These are phyloP conservation scores for Glycyrrhiza uralensis DNA, from an alignment of 306 rosid genomes.

Conservation along the genomic window DNA sequence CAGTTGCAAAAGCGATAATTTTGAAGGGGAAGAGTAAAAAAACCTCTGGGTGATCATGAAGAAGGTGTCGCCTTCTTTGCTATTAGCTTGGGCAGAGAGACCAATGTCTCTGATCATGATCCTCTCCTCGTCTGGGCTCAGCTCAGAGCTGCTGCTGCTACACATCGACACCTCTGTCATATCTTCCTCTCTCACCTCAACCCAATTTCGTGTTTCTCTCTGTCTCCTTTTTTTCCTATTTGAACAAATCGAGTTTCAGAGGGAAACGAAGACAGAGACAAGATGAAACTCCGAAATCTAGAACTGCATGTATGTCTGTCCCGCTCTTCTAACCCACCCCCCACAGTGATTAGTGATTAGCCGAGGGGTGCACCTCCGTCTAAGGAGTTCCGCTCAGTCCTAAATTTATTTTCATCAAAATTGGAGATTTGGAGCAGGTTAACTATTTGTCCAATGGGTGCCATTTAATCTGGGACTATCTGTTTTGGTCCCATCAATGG, in stretches of 20 bases:
- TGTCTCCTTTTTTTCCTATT: background rate
- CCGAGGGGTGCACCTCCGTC: too few relatives aligned
- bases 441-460: too few relatives aligned
- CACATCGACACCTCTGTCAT: slow-evolving; percentile 72
- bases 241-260: slow-evolving; percentile 3
- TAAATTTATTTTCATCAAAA: too few relatives aligned
- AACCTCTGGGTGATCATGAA: slow-evolving; percentile 85
- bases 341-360: background rate
- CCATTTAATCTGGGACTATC: too few relatives aligned
- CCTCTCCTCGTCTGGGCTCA: slow-evolving; percentile 87
- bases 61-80: slow-evolving; percentile 85
- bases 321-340: background rate
- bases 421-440: too few relatives aligned
- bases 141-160: slow-evolving; percentile 51
- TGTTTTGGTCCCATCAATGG: too few relatives aligned
- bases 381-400: too few relatives aligned
- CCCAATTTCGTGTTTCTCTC: background rate
- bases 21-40: background rate
- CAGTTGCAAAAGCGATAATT: background rate
- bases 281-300: background rate
- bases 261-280: background rate
- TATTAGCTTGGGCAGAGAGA: slow-evolving; percentile 65
- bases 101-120: slow-evolving; percentile 90
- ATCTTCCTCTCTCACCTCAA: slow-evolving; percentile 18
- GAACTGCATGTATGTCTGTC: background rate